Percentiles rank a stretch among this genome's conserved stretches.
phyloP scores from a whole-genome alignment of 2,329 filamentous ascomycete genomes.

The Seiridium unicorne region DNA sequence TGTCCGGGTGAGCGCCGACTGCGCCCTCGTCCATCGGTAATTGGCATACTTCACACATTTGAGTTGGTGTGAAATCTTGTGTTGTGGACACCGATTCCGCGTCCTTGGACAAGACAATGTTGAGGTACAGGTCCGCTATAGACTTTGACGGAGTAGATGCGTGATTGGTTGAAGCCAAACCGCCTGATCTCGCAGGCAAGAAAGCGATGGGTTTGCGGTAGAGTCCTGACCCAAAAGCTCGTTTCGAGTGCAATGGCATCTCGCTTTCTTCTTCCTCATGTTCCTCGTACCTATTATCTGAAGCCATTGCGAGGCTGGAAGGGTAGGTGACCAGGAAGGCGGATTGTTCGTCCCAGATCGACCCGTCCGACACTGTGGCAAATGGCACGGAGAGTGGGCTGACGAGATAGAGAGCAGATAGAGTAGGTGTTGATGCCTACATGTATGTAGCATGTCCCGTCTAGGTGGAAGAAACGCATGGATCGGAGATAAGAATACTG shows the following conservation, averaged over 20 bases:
- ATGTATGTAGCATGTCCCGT: too few relatives aligned
- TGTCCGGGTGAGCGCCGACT: constrained; percentile 5
- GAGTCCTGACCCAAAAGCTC: constrained; percentile 55
- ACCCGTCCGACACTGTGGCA: too few relatives aligned
- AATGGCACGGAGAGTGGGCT: too few relatives aligned
- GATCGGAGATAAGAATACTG: too few relatives aligned
- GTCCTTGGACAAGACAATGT: constrained; percentile 57
- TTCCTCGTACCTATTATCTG: constrained; percentile 16
- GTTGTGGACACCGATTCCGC: constrained; percentile 21
- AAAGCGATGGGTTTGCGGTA: constrained; percentile 55
- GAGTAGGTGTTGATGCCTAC: too few relatives aligned
- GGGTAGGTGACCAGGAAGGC: too few relatives aligned
- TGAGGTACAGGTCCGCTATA: constrained; percentile 62
- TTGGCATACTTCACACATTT: constrained; percentile 57
- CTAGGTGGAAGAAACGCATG: too few relatives aligned
- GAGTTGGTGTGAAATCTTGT: constrained; percentile 13
- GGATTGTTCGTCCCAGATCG: too few relatives aligned
- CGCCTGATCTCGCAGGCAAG: constrained; percentile 49
- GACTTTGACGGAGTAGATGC: constrained; percentile 25
- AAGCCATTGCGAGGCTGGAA: constrained; percentile 13
- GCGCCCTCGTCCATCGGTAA: constrained; percentile 43
- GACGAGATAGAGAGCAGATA: too few relatives aligned
- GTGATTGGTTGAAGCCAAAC: constrained; percentile 23
- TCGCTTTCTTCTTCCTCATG: constrained; percentile 37
- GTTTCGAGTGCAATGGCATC: constrained; percentile 50